Conservation (phyloP, 306 rosid genomes). For the Gastrolobium bilobum region DNA sequence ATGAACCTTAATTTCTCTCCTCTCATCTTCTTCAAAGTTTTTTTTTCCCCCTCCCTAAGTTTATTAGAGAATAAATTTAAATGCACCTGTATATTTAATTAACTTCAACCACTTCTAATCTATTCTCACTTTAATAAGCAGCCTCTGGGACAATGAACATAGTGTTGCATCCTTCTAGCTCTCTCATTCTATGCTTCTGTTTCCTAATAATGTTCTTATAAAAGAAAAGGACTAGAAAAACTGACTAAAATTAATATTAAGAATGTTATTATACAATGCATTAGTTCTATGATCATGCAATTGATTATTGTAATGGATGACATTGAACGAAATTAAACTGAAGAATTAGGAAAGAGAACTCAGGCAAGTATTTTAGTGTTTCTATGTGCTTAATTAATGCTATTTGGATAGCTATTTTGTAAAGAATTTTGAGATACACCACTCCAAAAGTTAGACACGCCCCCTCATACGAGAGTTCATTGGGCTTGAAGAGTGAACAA, state of each 20-base stretch:
- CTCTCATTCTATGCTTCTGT: not conserved
- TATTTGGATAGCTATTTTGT: no score
- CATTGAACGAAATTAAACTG: not conserved
- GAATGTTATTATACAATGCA: not conserved
- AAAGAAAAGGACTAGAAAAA: not conserved
- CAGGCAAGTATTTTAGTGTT: no score
- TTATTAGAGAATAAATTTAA: no score
- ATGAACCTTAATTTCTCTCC: not conserved
- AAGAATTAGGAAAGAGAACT: no score
- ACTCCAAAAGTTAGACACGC: no score
- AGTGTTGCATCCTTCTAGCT: slow-evolving; percentile 10
- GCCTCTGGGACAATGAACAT: slow-evolving; percentile 7
- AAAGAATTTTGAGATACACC: no score
- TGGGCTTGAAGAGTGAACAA: no score
- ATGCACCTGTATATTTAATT: not conserved
- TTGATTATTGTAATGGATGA: not conserved
- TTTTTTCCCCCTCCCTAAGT: no score
- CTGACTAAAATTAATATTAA: not conserved
- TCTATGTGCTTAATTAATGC: no score
- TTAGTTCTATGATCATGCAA: not conserved
- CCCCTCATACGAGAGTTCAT: no score
- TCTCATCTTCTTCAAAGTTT: no score
- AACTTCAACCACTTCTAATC: not conserved
- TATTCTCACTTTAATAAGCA: not conserved
- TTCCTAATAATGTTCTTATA: not conserved